Evolutionary conservation across 2,329 filamentous ascomycete species (phyloP).

Genomic region (Colletotrichum sp.): DNA sequence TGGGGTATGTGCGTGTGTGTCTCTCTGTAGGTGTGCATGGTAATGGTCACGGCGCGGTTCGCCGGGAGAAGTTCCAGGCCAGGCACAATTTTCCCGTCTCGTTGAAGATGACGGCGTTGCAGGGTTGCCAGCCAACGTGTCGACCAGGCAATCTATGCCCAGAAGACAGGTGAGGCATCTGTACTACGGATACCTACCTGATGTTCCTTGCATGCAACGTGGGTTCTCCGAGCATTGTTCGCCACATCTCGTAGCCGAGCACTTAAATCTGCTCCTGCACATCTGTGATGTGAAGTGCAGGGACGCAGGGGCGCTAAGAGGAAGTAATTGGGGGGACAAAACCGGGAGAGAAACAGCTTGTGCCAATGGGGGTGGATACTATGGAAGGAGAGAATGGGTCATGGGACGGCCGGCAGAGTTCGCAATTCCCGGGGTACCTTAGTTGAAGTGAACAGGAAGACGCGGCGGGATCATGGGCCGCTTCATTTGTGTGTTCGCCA

Average conservation of each 20-base stretch:
- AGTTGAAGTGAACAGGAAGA: background rate
- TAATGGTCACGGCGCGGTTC: background rate
- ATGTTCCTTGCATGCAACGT: background rate
- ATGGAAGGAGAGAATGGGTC: background rate
- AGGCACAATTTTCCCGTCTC: background rate
- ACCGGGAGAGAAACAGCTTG: background rate
- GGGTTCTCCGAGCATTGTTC: background rate
- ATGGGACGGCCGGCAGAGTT: background rate
- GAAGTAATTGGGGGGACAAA: constrained; percentile 10
- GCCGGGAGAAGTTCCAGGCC: background rate
- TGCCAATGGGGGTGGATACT: background rate
- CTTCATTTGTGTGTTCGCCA: background rate
- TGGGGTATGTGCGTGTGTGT: background rate
- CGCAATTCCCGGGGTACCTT: background rate
- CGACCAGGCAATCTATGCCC: background rate
- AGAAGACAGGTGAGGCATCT: background rate
- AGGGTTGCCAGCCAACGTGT: background rate
- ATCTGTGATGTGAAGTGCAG: background rate
- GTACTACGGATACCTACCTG: background rate
- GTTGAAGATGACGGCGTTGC: background rate
- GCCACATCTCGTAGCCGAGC: background rate
- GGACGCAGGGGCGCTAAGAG: background rate
- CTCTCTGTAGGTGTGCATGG: background rate
- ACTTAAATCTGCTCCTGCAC: background rate
- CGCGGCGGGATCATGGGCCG: background rate